These are phyloP conservation scores for Pichia ethanolica DNA, from an alignment of 805 yeast species.

Conservation along the genomic window DNA sequence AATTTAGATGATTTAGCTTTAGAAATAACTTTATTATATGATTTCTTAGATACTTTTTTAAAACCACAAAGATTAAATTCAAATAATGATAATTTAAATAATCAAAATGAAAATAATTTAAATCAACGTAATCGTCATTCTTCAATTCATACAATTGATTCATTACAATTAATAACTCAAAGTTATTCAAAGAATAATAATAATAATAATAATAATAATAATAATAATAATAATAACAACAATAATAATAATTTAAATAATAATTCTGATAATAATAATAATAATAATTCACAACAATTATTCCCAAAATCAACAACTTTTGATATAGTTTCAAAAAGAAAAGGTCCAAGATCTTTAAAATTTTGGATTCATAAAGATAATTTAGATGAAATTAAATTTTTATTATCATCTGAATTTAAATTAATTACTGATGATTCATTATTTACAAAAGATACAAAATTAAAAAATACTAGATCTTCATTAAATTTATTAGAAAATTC, in stretches of 20 bases:
- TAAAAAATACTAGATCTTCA: constrained; percentile 17
- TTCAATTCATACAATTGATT: constrained; percentile 19
- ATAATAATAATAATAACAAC: not conserved
- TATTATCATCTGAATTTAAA: constrained; percentile 36
- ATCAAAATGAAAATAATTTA: not conserved
- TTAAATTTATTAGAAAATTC: constrained; percentile 7
- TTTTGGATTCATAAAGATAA: constrained; percentile 59
- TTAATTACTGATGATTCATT: constrained; percentile 29
- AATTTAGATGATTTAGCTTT: constrained; percentile 56
- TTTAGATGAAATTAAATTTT: constrained; percentile 44
- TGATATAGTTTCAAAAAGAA: constrained; percentile 30
- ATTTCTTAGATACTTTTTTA: constrained; percentile 31
- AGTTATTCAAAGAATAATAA: not conserved
- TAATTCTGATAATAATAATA: too few species aligned
- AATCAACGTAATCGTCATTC: constrained; percentile 2
- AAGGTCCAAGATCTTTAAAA: constrained; percentile 29
- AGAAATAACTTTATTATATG: constrained; percentile 49
- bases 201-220: too few species aligned
- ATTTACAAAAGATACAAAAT: constrained; percentile 15
- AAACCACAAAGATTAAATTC: not conserved
- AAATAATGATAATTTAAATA: too few species aligned
- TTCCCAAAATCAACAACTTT: constrained; percentile 26
- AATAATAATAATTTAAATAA: too few species aligned
- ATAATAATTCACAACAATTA: constrained; percentile 6
- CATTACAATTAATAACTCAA: constrained; percentile 14